Percentiles rank a stretch among this genome's conserved stretches.
These are phyloP conservation scores for Solanum pinnatisectum DNA, from an alignment of 257 asterid species.

Conservation along the genomic window DNA sequence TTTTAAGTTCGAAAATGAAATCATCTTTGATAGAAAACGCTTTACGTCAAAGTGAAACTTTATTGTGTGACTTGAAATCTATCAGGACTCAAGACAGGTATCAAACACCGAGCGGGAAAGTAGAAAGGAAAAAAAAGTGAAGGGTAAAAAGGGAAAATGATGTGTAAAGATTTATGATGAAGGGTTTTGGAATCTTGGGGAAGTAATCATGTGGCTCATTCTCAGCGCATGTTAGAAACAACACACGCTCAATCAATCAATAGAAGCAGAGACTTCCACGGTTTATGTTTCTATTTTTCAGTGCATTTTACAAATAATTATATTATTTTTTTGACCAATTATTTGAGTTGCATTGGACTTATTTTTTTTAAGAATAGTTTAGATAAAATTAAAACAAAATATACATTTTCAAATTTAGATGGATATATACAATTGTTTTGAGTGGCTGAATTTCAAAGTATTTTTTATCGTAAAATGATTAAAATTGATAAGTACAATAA, in stretches of 20 bases:
- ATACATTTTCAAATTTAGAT: background rate
- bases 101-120: background rate
- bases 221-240: slow-evolving; percentile 14
- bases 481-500: background rate
- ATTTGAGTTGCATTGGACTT: background rate
- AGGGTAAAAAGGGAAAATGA: background rate
- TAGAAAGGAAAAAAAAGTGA: background rate
- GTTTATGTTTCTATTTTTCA: background rate
- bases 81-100: background rate
- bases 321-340: background rate
- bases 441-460: background rate
- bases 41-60: background rate
- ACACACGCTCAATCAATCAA: background rate
- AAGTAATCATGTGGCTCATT: slow-evolving; percentile 6
- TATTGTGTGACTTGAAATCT: background rate
- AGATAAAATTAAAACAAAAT: background rate
- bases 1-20: background rate
- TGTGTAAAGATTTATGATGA: background rate
- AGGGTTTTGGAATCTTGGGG: slow-evolving; percentile 1
- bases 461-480: background rate
- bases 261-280: background rate
- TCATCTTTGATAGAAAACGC: background rate
- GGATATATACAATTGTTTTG: background rate
- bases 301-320: background rate
- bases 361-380: background rate